These are phyloP conservation scores for Lophiostoma macrostomum DNA, from an alignment of 495 filamentous ascomycete genomes.

Conservation along the genomic window DNA sequence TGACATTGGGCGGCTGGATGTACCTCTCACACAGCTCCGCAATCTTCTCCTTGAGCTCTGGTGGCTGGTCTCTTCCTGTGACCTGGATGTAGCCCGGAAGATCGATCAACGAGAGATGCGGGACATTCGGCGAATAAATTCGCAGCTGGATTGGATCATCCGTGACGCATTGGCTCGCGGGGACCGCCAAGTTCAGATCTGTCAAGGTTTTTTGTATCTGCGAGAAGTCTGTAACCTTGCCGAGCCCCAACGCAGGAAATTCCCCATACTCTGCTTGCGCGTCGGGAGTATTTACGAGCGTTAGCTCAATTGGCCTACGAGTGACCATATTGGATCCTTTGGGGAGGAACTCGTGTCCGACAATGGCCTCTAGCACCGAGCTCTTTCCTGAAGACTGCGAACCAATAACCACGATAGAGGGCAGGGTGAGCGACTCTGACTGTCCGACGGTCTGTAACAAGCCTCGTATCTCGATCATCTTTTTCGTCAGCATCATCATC, in stretches of 20 bases:
- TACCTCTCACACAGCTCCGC: slow-evolving; percentile 97
- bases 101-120: slow-evolving; percentile 94
- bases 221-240: slow-evolving; percentile 89
- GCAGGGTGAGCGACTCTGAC: slow-evolving; percentile 78
- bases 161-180: slow-evolving; percentile 83
- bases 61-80: slow-evolving; percentile 81
- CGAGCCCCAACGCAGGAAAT: slow-evolving; percentile 87
- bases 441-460: slow-evolving; percentile 89
- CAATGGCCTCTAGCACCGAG: slow-evolving; percentile 94
- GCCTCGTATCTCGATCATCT: slow-evolving; percentile 98
- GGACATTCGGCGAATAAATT: slow-evolving; percentile 92
- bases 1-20: slow-evolving; percentile 92
- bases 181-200: slow-evolving; percentile 90
- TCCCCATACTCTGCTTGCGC: slow-evolving; percentile 91
- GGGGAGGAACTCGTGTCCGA: slow-evolving; percentile 95
- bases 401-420: slow-evolving; percentile 97
- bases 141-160: slow-evolving; percentile 95
- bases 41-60: slow-evolving; percentile 93
- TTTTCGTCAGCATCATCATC: slow-evolving; percentile 98
- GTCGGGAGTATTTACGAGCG: slow-evolving; percentile 91
- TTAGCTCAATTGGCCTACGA: slow-evolving; percentile 91
- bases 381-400: slow-evolving; percentile 98
- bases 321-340: slow-evolving; percentile 99
- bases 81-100: slow-evolving; percentile 98
- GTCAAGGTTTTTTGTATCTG: slow-evolving; percentile 91